Evolutionary conservation across 129 eudicot genomes (phyloP), one percentile per base, ranked within the genome.

Genomic region (Erigeron canadensis): DNA sequence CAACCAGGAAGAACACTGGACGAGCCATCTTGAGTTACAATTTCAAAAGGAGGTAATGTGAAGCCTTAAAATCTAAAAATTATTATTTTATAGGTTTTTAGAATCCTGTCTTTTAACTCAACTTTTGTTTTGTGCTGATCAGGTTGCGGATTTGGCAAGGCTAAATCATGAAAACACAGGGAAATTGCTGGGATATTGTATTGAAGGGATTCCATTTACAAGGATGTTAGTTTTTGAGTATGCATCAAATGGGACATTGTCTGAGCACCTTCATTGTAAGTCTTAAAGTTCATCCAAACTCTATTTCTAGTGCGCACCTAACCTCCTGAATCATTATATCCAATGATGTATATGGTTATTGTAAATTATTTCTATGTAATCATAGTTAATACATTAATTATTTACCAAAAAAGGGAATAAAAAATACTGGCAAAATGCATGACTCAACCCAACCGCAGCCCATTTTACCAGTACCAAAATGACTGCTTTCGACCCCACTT

Each of bases 181-280:
- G 37, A 89, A 87, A 82, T 59, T 93, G 37, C 69, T 90, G 12
- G 99, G 99, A 21, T 95, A 87, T 76, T 88, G 99, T 77, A 82
- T 82, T 10, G 99, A 90, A 83, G 80, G 80, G 65, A 67, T 46
- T 55, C 99, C 99, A 12, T 90, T 95, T 71, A 84, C 99, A 43
- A 79, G 99, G 76, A 95, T 95, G 99, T 83, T 95, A 70, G 97
- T 95, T 62, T 90, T 95, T 73, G 97, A 90, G 61, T 95, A 95
- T 72, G 97, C 97, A 58, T 95, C 99, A 19, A 90, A 95, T 65
- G 99, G 99, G 70, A 95, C 99, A 15, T 79, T 95, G 51, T 88
- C 83, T 56, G 97, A 95, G 79, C 99, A 95, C 78, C 88, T 94
- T 43, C 97, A 95, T 62, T 95, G 99, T 95, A 80, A 82, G 96